These are phyloP conservation scores for Hypoxylon sp. DNA, from an alignment of 2,329 filamentous ascomycete species.

Conservation along the genomic window DNA sequence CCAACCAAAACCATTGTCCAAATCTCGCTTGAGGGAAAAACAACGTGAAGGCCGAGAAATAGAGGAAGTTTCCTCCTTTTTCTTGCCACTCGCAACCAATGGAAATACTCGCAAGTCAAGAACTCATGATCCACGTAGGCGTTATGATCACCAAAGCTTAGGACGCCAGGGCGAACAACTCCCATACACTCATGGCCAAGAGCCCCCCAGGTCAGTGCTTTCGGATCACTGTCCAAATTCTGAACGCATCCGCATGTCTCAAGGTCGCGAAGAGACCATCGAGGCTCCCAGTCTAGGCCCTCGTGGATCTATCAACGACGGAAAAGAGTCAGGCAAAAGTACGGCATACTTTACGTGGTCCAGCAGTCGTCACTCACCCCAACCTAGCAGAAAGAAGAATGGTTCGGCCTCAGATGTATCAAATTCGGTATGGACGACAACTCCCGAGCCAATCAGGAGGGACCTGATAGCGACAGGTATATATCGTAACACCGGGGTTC, in stretches of 20 bases:
- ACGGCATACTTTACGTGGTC: conserved; percentile 52
- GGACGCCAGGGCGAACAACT: conserved; percentile 4
- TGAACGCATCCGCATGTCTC: not conserved
- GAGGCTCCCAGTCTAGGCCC: not conserved
- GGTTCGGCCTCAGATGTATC: conserved; percentile 11
- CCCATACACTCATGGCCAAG: not conserved
- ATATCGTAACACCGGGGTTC: conserved; percentile 46
- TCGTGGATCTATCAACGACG: conserved; percentile 11
- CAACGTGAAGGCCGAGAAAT: conserved; percentile 54
- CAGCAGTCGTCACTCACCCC: conserved; percentile 45
- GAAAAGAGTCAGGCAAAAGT: conserved; percentile 36
- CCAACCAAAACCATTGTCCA: conserved; percentile 48
- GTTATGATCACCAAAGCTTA: conserved; percentile 24
- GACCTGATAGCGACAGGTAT: conserved; percentile 48
- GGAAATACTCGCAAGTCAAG: conserved; percentile 21
- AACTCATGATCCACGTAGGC: conserved; percentile 10
- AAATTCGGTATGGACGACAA: conserved; percentile 37
- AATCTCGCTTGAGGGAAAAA: conserved; percentile 45
- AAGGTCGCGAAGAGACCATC: conserved; percentile 1
- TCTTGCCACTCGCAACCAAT: conserved; percentile 46
- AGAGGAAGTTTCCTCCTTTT: conserved; percentile 58
- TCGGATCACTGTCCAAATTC: not conserved
- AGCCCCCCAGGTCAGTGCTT: not conserved
- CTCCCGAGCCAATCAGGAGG: conserved; percentile 44
- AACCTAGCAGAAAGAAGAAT: not conserved